These are phyloP conservation scores for Sechiopsis laciniata DNA, from an alignment of 306 rosid genomes.

Conservation along the genomic window DNA sequence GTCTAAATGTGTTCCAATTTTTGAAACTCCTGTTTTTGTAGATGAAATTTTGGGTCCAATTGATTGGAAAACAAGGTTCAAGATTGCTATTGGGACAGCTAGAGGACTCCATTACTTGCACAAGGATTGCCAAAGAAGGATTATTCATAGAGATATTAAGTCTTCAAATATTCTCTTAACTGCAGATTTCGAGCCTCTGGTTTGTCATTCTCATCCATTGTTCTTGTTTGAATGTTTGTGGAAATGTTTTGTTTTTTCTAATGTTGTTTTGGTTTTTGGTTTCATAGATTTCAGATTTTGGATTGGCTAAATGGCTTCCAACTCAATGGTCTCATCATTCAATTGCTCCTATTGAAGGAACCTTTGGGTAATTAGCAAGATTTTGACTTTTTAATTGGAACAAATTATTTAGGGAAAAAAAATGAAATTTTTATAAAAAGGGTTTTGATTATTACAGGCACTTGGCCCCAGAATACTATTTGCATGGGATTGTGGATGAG, in stretches of 20 bases:
- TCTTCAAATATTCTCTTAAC: constrained; percentile 66
- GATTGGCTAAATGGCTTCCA: constrained; percentile 98
- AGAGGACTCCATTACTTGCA: constrained; percentile 85
- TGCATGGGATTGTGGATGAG: constrained; percentile 98
- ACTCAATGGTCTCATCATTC: constrained; percentile 96
- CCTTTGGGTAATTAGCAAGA: constrained; percentile 43
- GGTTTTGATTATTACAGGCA: constrained; percentile 42
- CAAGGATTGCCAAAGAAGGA: constrained; percentile 86
- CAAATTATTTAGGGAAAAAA: not conserved
- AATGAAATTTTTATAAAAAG: not conserved
- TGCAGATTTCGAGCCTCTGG: constrained; percentile 76
- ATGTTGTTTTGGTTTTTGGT: not conserved
- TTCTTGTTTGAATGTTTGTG: not conserved
- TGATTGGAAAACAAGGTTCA: constrained; percentile 83
- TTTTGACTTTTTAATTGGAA: not conserved
- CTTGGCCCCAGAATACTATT: constrained; percentile 88
- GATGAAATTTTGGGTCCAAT: constrained; percentile 58
- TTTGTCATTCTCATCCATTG: constrained; percentile 18
- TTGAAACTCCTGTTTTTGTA: constrained; percentile 22
- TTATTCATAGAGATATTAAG: constrained; percentile 82
- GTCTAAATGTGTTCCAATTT: not conserved
- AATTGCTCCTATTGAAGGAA: constrained; percentile 93
- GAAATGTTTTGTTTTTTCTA: not conserved
- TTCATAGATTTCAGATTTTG: constrained; percentile 87
- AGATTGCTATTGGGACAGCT: constrained; percentile 74